Conservation (phyloP, 768 basidiomycete genomes). For the Pleurotus giganteus region DNA sequence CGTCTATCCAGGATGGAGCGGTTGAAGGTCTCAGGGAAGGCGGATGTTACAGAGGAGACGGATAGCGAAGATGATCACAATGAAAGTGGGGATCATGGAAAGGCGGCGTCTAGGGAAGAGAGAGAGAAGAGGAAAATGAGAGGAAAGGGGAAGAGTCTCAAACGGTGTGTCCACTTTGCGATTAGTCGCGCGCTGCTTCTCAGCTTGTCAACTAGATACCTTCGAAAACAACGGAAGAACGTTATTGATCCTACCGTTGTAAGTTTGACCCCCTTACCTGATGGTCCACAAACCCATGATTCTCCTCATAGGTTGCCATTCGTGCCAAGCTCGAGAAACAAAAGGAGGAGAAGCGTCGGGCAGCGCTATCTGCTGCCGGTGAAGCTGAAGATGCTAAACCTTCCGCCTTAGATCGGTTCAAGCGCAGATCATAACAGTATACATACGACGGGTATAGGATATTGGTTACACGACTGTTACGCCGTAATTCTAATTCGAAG, state of each 20-base stretch:
- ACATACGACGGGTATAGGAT: not conserved
- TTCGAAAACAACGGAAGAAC: constrained; percentile 93
- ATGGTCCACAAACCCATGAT: not conserved
- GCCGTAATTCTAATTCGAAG: too few species aligned
- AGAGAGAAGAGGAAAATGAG: constrained; percentile 68
- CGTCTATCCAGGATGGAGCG: constrained; percentile 79
- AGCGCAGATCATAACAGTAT: constrained; percentile 16
- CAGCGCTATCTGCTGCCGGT: constrained; percentile 31
- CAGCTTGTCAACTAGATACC: constrained; percentile 38
- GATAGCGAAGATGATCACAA: constrained; percentile 36
- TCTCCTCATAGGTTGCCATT: constrained; percentile 47
- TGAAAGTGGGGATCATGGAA: constrained; percentile 35
- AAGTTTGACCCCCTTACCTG: constrained; percentile 19
- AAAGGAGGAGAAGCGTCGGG: constrained; percentile 40
- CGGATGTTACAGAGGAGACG: constrained; percentile 60
- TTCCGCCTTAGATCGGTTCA: constrained; percentile 43
- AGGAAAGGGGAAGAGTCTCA: constrained; percentile 84
- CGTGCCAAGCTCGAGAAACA: constrained; percentile 66
- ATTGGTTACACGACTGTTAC: not conserved
- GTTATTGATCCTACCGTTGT: constrained; percentile 84
- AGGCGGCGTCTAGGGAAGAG: constrained; percentile 51
- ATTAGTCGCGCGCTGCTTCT: too few species aligned
- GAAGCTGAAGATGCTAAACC: constrained; percentile 25
- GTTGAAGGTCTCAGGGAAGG: constrained; percentile 69
- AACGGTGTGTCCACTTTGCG: constrained; percentile 48